phyloP scores from a whole-genome alignment of 352 stramenopile genomes.

The Phytophthora ohioensis region DNA sequence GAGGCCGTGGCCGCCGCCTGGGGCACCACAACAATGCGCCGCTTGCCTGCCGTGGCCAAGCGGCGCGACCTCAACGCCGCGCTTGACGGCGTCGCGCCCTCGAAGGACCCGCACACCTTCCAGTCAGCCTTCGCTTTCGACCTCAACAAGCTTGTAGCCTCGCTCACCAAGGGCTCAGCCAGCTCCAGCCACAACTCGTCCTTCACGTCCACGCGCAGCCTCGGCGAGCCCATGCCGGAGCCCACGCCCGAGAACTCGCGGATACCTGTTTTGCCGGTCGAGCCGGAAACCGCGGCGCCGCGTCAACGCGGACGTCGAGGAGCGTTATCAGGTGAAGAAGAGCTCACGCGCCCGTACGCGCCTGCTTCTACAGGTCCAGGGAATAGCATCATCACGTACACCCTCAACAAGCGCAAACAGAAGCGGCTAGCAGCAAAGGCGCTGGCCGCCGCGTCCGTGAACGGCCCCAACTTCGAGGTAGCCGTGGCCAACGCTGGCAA shows the following conservation, averaged over 20 bases:
- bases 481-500: conserved; percentile 42
- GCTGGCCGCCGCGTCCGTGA: conserved; percentile 37
- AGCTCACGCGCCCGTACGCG: conserved; percentile 36
- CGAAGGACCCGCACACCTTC: conserved; percentile 48
- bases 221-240: conserved; percentile 36
- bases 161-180: conserved; percentile 41
- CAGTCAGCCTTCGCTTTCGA: conserved; percentile 66
- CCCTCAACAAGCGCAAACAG: conserved; percentile 69
- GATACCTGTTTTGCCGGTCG: conserved; percentile 42
- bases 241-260: conserved; percentile 36
- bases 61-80: conserved; percentile 55
- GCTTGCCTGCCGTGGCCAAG: conserved; percentile 38
- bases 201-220: conserved; percentile 41
- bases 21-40: conserved; percentile 54
- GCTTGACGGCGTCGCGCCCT: conserved; percentile 40
- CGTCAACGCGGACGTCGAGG: conserved; percentile 49
- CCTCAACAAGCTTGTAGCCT: conserved; percentile 60
- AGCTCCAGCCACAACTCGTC: conserved; percentile 46
- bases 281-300: conserved; percentile 6
- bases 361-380: conserved; percentile 14
- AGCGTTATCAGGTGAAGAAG: conserved; percentile 46
- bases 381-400: conserved; percentile 70
- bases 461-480: conserved; percentile 42
- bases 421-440: conserved; percentile 56
- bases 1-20: conserved; percentile 47